These are phyloP conservation scores for Dothidotthia symphoricarpi DNA, from an alignment of 2,329 filamentous ascomycete genomes.

Conservation along the genomic window DNA sequence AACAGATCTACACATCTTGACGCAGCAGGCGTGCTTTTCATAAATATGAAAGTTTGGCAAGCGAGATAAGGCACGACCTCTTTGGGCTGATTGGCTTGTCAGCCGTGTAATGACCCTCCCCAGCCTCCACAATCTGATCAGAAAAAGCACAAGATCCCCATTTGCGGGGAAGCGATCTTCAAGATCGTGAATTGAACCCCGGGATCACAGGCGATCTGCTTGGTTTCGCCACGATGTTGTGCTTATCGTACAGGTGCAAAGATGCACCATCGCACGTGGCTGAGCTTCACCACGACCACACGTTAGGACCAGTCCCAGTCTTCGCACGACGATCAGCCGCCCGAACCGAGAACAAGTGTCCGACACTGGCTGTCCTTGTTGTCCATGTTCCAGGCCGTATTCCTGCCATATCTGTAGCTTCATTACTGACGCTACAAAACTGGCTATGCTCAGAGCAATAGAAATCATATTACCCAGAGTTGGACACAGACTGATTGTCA, in stretches of 20 bases:
- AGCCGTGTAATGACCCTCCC: too few species aligned
- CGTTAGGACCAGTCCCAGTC: neutral
- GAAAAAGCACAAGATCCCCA: neutral
- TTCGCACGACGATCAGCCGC: conserved; percentile 1
- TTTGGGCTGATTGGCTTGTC: conserved; percentile 16
- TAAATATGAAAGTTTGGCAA: neutral
- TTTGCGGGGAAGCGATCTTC: neutral
- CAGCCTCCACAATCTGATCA: neutral
- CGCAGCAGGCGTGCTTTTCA: neutral
- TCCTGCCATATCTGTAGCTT: neutral
- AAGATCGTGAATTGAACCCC: neutral
- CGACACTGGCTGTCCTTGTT: neutral
- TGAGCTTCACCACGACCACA: neutral
- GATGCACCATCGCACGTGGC: conserved; percentile 1
- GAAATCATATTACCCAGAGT: conserved; percentile 5
- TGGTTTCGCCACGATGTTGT: neutral
- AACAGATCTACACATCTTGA: neutral
- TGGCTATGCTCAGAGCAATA: conserved; percentile 6
- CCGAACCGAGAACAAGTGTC: conserved; percentile 4
- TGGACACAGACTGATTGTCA: conserved; percentile 26
- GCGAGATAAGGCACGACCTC: conserved; percentile 47
- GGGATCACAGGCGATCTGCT: neutral
- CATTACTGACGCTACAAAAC: conserved; percentile 8
- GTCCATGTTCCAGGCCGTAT: neutral
- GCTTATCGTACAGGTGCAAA: conserved; percentile 2